A percentile compares a stretch with the other conserved stretches of the same genome.
Evolutionary conservation across 2,329 filamentous ascomycete species (phyloP).

Genomic region (Reticulascus tulasneorum): DNA sequence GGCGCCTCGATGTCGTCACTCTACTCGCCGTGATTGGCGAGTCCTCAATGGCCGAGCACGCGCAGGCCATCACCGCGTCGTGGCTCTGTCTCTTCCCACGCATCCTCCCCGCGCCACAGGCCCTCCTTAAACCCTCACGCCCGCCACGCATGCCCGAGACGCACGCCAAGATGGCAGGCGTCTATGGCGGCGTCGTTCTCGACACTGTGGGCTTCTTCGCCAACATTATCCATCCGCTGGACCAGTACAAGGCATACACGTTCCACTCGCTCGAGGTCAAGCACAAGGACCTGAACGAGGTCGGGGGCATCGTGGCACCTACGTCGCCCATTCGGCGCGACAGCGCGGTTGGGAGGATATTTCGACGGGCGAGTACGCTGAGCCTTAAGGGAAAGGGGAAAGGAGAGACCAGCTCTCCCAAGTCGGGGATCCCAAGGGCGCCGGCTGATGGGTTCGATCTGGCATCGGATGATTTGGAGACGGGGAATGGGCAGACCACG

Average conservation of each 20-base stretch:
- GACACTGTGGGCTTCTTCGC: slow-evolving; percentile 58
- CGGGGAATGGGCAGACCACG: too few species aligned
- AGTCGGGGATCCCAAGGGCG: too few species aligned
- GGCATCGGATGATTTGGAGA: too few species aligned
- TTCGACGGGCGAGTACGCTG: too few species aligned
- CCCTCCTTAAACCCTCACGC: slow-evolving; percentile 53
- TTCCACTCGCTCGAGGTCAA: slow-evolving; percentile 47
- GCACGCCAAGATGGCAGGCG: slow-evolving; percentile 52
- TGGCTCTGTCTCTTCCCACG: slow-evolving; percentile 54
- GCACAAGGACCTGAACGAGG: slow-evolving; percentile 37
- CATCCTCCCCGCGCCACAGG: slow-evolving; percentile 59
- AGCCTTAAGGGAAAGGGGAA: too few species aligned
- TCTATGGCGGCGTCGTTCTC: slow-evolving; percentile 51
- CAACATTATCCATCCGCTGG: slow-evolving; percentile 55
- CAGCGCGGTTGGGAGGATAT: slow-evolving; percentile 32
- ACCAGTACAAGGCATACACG: slow-evolving; percentile 41
- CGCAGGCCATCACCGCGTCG: slow-evolving; percentile 56
- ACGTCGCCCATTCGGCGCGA: slow-evolving; percentile 23
- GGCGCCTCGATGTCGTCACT: too few species aligned
- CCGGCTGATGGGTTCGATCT: too few species aligned
- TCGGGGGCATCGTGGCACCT: slow-evolving; percentile 4
- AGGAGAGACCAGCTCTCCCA: too few species aligned
- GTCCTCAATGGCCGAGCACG: slow-evolving; percentile 55
- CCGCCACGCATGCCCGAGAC: slow-evolving; percentile 53
- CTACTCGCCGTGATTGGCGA: too few species aligned